Base-by-base conservation (phyloP, 805 yeast genomes). In the Cyberlindnera subsufficiens region DNA sequence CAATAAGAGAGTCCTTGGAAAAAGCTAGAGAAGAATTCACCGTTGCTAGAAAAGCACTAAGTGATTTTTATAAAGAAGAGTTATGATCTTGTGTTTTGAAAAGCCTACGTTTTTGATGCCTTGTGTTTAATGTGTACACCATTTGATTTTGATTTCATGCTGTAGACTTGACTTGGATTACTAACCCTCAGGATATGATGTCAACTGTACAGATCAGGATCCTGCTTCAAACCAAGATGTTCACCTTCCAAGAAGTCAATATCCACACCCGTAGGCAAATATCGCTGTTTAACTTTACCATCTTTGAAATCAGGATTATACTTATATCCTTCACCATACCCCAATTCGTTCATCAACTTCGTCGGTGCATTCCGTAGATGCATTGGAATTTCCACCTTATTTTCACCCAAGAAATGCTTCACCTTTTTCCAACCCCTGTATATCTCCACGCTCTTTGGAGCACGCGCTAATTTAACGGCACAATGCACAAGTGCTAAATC, bases 281-380 rank as follows among this genome's bases (percentile, higher is more conserved):
- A 88, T 11, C 70, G 74, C 60, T 93, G 99, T 34, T 66, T 59
- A 5, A 86, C 93, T 40, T 67, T 60, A 0, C 98, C 98, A 43
- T 80, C 77, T 37, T 66, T 65, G 60, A 60, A 95, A 50, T 78
- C 73, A 0, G 99, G 99, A 53, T 89, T 89, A 62, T 93, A 95
- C 61, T 88, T 87, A 65, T 93, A 93, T 14, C 80, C 82, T 42
- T 82, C 76, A 15, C 86, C 83, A 59, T 90, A 91, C 0, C 95
- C 98, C 46, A 89, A 56, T 40, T 88, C 95, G 43, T 79, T 74
- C 99, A 93, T 93, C 37, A 93, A 69, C 53, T 71, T 72, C 0
- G 99, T 95, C 3, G 99, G 99, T 0, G 99, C 98, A 60, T 93
- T 95, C 50, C 98, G 74, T 31, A 93, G 68, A 63, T 93, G 98